Base-by-base conservation (phyloP, 805 yeast species). In the Zygoascus flipseniorum region DNA sequence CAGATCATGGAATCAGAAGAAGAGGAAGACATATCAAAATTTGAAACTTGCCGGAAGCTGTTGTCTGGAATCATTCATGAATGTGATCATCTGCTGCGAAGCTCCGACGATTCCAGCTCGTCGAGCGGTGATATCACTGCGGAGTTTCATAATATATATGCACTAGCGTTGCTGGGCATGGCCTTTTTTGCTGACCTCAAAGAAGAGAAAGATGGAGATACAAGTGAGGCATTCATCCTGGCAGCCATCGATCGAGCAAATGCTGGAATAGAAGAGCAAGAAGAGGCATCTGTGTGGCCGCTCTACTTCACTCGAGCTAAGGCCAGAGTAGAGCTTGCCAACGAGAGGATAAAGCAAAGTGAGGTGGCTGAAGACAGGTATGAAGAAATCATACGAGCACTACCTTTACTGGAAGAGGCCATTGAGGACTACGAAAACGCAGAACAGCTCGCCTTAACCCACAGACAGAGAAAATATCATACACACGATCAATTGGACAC, bases 31-130 rank as follows among this genome's bases (percentile, higher is more conserved):
- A 14, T 16, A 9, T 37, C 20, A 31, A 28, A 46, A 31, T 14
- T 46, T 11, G 51, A 32, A 5, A 23, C 37, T 10, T 46, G 50
- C 20, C 66, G 68, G 16, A 60, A 60, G 18, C 50, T 71, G 10
- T 63, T 71, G 18, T 60, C 89, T 62, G 97, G 97, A 23, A 76
- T 90, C 4, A 78, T 92, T n/a, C 96, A 90, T 62, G 97, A 92
- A 65, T 86, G 96, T 71, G 97, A 92, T 63, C 71, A 95, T 49
- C 66, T 89, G 35, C 73, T 89, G 58, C 58, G 71, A 26, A 60
- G 62, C 37, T 57, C 66, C 2, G 62, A 66, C 46, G 65, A 57
- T 23, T 55, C 58, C 18, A 20, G 31, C 26, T 9, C n/a, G 4
- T 8, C 14, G 18, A 31, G 14, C 49, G n/a, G 5, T 16, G 26